Base-by-base conservation (phyloP, 148 eudicot species). In the Arctostaphylos glauca region DNA sequence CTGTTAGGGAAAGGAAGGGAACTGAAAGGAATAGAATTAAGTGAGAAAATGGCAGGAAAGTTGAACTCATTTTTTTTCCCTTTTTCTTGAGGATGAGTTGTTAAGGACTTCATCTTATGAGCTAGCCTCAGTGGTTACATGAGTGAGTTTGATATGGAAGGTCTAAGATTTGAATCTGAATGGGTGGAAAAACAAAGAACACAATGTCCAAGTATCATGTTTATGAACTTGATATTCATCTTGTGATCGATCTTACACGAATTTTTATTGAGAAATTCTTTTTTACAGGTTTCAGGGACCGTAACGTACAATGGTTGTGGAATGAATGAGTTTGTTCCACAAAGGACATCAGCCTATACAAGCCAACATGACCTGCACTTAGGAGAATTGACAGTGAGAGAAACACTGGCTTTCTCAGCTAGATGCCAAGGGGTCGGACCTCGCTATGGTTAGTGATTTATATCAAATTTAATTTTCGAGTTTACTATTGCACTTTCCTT, bases 361-460 rank as follows among this genome's bases (percentile, higher is more conserved):
- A 90, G 93, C 53, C 94, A 92, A 53, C 73, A 89, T 86, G 94
- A 92, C 77, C 84, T 92, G 59, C 94, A 92, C 55, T 86, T 88
- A 58, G 91, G 91, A 74, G 91, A 90, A 85, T 13, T 92, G 91
- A 92, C 94, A 18, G 94, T 90, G 19, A 85, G 92, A 84, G 94
- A 92, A 84, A 92, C 94, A 41, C 76, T 92, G 12, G 87, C 89
- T 18, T 92, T 92, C 73, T 90, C 94, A 2, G 91, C 89, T 16
- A 89, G 93, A 83, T 90, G 92, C 58, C 94, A 92, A 88, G 94
- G 94, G 47, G 93, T 90, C 55, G 94, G 94, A 76, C 52, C 89
- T 23, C 84, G 90, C 59, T 89, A 86, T 82, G 94, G 94, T 92
- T 54, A 78, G 87, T 84, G 62, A 58, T 58, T 58, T n/a, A n/a